Base-by-base conservation (phyloP, 169 alveolate species). In the Cryptosporidium andersoni region DNA sequence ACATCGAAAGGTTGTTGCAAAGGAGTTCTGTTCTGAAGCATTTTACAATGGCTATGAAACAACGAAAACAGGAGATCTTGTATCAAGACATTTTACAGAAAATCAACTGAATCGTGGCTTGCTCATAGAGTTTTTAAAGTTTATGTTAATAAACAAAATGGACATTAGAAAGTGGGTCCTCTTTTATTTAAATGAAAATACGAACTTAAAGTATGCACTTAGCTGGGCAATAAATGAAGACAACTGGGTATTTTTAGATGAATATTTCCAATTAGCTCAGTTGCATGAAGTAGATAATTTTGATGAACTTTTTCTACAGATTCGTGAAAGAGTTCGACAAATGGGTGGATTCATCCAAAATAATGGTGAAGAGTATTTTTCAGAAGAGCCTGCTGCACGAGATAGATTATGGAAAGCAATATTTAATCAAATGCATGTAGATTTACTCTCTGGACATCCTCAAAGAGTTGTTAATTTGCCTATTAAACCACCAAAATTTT, bases 181-280 rank as follows among this genome's bases (percentile, higher is more conserved):
- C 11, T 74, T 74, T 58, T 74, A 74, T 49, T 45, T 74, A 52
- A 60, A 74, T 43, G 68, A 74, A 16, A 74, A 74, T 16, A 16
- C 49, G 40, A 74, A 74, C 51, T 51, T 74, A 34, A 64, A 74
- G 2, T 74, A 74, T 45, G 85, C 85, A 3, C 25, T 74, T 34
- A 56, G 58, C 3, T 74, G 85, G 85, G 85, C 85, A 14, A 3
- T 74, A 47, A 74, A 74, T n/a, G 85, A 74, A 39, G 85, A 60
- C 36, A 74, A 74, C 64, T 74, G 85, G 85, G 42, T 62, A 3
- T 74, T 55, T 60, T 58, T 74, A 49, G 47, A n/a, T 7, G 67
- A 62, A 43, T 74, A 74, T 11, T 60, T 74, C 0, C 85, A 74
- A 0, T 68, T 58, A 25, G 16, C 85, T 25, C 85, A 74, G 25